Evolutionary conservation across 345 rosid species (phyloP), one percentile per base, ranked within the genome.

Genomic region (Crucihimalaya himalaica): DNA sequence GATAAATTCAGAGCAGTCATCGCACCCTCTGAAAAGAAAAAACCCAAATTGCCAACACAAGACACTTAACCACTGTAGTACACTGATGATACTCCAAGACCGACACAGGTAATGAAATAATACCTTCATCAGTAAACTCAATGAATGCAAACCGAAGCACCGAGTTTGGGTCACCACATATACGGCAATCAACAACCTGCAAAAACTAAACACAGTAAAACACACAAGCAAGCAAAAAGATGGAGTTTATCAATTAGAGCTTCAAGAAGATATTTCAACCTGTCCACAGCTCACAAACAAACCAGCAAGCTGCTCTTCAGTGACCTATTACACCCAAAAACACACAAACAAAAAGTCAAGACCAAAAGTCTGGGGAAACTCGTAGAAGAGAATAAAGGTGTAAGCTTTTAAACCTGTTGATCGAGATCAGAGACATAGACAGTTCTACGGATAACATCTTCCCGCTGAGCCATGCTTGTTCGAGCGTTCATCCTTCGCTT

Each of bases 251-350:
- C 4, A 25, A 48, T 42, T 40, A 19, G 58, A 55, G 64, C 19
- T 28, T 56, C 29, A 71, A 56, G 45, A 70, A 47, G 81, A 77
- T 57, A 18, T 13, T 55, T 21, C 10, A 28, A 93, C 98, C 96
- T 93, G 97, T 25, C 98, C 97, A 81, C 96, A 89, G 63, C 48
- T 46, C 9, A 93, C 80, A 80, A 93, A 93, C 53, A 93, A 82
- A 77, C 89, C 89, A 48, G 96, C 98, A 77, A 93, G 98, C 85
- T 93, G 98, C 83, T 93, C 98, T 81, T 93, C 98, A 37, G 98
- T 93, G 71, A 93, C 97, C 98, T 93, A 62, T 8, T 47, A 43
- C 40, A 50, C 68, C 70, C 64, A 63, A 74, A 43, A 43, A 47
- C 53, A 62, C 66, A 31, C 4, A 42, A n/a, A 39, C 19, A 48